Evolutionary conservation across 2,329 filamentous ascomycete genomes (phyloP).

Genomic region (Colletotrichum gigasporum): DNA sequence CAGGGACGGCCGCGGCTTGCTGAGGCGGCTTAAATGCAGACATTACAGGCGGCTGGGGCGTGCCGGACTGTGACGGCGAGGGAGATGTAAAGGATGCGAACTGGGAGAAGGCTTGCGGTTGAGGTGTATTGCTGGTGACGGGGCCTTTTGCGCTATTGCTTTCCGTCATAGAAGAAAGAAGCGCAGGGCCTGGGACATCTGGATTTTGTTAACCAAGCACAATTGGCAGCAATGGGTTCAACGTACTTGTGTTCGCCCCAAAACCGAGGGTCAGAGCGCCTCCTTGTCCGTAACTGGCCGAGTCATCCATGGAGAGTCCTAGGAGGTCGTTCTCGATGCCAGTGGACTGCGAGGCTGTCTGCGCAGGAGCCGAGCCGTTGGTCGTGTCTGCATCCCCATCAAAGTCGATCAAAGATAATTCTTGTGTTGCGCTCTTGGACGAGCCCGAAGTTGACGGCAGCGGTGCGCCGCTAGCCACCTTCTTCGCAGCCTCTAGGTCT

Average conservation of each 20-base stretch:
- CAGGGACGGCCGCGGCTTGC: constrained; percentile 48
- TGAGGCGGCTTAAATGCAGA: constrained; percentile 56
- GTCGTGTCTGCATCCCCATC: constrained; percentile 69
- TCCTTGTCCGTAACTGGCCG: constrained; percentile 72
- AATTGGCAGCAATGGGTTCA: background rate
- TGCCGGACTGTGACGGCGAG: constrained; percentile 59
- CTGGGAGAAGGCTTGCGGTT: constrained; percentile 60
- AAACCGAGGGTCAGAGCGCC: constrained; percentile 88
- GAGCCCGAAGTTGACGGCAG: constrained; percentile 36
- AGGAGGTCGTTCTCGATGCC: constrained; percentile 90
- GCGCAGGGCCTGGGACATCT: constrained; percentile 72
- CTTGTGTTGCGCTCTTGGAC: constrained; percentile 71
- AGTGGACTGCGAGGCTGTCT: constrained; percentile 59
- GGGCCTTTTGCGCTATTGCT: constrained; percentile 64
- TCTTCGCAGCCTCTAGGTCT: constrained; percentile 83
- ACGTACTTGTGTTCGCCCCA: constrained; percentile 73
- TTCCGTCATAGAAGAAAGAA: constrained; percentile 72
- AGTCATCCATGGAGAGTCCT: constrained; percentile 82
- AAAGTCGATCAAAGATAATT: constrained; percentile 94
- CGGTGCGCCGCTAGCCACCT: constrained; percentile 82
- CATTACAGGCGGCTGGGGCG: constrained; percentile 60
- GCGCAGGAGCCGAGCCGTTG: constrained; percentile 45
- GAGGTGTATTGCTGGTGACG: constrained; percentile 42
- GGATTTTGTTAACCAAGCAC: constrained; percentile 37
- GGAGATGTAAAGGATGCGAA: constrained; percentile 66